Evolutionary conservation across 176 grass and related monocot genomes (phyloP).

Genomic region (Themeda triandra): DNA sequence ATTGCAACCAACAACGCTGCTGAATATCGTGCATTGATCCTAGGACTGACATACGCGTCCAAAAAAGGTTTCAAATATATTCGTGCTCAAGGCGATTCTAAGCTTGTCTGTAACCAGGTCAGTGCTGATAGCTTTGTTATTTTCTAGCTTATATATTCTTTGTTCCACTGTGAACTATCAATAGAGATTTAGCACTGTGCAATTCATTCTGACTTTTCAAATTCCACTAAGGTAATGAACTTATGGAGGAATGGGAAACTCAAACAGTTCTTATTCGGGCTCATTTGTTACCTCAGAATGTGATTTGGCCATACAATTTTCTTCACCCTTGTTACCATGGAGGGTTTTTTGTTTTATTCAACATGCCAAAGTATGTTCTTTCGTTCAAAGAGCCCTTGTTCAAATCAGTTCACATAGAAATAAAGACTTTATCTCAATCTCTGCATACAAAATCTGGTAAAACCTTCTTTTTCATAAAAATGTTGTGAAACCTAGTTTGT

Average conservation of each 20-base stretch:
- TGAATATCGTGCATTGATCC: constrained; percentile 87
- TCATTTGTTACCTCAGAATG: background rate
- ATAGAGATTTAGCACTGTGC: background rate
- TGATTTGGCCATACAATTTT: background rate
- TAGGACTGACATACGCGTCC: constrained; percentile 74
- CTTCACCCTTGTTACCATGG: background rate
- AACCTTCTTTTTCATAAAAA: background rate
- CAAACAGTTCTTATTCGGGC: too few relatives aligned
- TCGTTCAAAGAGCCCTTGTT: constrained; percentile 17
- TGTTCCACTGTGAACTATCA: background rate
- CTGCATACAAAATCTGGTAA: background rate
- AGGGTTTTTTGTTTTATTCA: background rate
- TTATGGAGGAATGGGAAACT: too few relatives aligned
- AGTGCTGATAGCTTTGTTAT: background rate
- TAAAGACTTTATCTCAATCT: constrained; percentile 11
- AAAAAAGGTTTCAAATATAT: constrained; percentile 82
- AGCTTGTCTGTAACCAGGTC: constrained; percentile 76
- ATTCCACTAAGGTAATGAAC: background rate
- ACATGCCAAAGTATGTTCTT: background rate
- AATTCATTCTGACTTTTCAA: background rate
- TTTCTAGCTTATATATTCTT: constrained; percentile 12
- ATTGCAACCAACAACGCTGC: constrained; percentile 64
- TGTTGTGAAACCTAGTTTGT: background rate
- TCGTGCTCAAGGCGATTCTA: constrained; percentile 71
- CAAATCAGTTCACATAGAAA: background rate